Evolutionary conservation across 768 basidiomycete species (phyloP).

Genomic region (Lactifluus volemus): DNA sequence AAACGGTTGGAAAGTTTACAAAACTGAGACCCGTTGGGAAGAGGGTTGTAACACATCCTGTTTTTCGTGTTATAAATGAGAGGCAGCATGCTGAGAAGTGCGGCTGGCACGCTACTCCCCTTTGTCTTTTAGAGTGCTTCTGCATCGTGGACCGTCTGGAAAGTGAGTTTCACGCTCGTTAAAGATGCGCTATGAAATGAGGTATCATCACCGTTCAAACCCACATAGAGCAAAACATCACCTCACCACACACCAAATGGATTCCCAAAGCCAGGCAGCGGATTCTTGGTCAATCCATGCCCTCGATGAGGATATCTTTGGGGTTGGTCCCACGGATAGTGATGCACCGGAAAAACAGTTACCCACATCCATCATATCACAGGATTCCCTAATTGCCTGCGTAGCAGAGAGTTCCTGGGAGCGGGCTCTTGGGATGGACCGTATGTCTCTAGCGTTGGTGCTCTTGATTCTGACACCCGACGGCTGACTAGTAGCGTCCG

Average conservation of each 20-base stretch:
- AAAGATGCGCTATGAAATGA: slow-evolving; percentile 4
- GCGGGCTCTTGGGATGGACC: background rate
- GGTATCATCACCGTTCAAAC: background rate
- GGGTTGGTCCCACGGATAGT: background rate
- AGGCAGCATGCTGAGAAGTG: slow-evolving; percentile 4
- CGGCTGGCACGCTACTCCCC: slow-evolving; percentile 12
- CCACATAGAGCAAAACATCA: background rate
- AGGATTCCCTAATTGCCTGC: background rate
- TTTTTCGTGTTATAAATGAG: slow-evolving; percentile 16
- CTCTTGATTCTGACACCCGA: background rate
- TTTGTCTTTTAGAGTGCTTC: slow-evolving; percentile 5
- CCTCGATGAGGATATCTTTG: slow-evolving; percentile 1
- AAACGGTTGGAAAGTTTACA: slow-evolving; percentile 13
- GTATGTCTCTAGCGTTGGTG: background rate
- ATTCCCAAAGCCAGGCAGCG: slow-evolving; percentile 2
- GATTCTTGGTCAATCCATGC: background rate
- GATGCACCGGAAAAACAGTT: background rate
- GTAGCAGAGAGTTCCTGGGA: background rate
- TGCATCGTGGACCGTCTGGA: background rate
- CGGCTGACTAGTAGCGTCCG: background rate
- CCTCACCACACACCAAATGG: background rate
- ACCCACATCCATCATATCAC: background rate
- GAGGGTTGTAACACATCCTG: slow-evolving; percentile 6
- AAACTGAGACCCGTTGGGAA: slow-evolving; percentile 10
- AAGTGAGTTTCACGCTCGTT: slow-evolving; percentile 9